Base-by-base conservation (phyloP, 1,284 basidiomycete species). In the Flammula alnicola region DNA sequence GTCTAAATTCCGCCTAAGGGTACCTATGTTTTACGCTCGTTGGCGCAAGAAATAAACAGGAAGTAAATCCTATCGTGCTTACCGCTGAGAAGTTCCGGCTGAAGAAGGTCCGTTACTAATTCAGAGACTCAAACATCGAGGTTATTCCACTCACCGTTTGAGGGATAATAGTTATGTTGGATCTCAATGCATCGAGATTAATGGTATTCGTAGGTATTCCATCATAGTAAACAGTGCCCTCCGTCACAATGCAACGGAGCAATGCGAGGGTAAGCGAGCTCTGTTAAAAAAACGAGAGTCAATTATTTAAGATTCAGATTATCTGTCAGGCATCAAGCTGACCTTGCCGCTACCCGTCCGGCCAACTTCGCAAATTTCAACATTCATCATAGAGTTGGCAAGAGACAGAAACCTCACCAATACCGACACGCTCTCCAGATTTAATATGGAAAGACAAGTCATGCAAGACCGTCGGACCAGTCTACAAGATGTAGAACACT, bases 301-400 rank as follows among this genome's bases (percentile, higher is more conserved):
- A 14, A n/a, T 23, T 11, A 25, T 14, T 8, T 41, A n/a, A 29
- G 50, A 11, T 53, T 44, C 63, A 44, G 14, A 65, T 68, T 60
- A 66, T 33, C 75, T 72, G 47, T 73, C 74, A 46, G 59, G 65
- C 7, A 31, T 12, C 2, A 10, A 68, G 20, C 51, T 25, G 44
- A 78, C 80, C 72, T 91, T 91, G 41, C 88, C 88, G 52, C 81
- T 84, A 10, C 88, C 89, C 0, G 88, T 91, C 31, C 88, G 75
- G n/a, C 88, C 88, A 22, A 86, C 83, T 81, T 6, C 30, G 14
- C 3, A 11, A n/a, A 39, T 12, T 26, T 47, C 20, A 44, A 29
- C 10, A 33, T 23, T n/a, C 22, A 27, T 23, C 38, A 44, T 9
- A 12, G 35, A 14, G 33, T 14, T 29, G 17, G 9, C 46, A 12